Conservation (phyloP, 352 stramenopile genomes). For the Globisporangium carolinianum region DNA sequence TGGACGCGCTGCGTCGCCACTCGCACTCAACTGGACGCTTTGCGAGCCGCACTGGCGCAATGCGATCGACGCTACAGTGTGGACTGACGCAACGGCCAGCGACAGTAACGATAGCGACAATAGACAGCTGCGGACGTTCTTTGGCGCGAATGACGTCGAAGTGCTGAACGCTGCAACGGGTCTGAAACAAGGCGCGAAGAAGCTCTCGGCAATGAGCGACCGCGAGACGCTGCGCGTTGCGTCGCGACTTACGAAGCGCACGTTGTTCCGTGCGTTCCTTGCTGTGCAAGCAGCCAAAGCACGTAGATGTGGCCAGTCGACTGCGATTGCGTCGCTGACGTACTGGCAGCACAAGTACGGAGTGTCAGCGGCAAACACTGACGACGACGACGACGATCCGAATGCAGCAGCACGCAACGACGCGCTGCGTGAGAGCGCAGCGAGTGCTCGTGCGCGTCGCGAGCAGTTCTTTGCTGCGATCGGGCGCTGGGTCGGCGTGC, state of each 20-base stretch:
- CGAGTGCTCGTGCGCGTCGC: background rate
- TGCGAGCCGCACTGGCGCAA: constrained; percentile 32
- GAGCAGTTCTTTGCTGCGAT: constrained; percentile 13
- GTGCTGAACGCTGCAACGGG: constrained; percentile 49
- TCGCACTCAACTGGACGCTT: constrained; percentile 56
- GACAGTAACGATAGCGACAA: background rate
- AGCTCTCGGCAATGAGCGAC: constrained; percentile 40
- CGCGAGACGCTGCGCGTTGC: constrained; percentile 39
- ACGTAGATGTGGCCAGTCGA: background rate
- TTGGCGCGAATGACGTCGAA: constrained; percentile 34
- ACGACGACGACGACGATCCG: no score
- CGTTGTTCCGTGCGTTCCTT: constrained; percentile 45
- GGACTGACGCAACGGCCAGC: no score
- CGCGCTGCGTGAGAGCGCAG: background rate
- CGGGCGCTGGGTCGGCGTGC: constrained; percentile 27
- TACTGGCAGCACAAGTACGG: constrained; percentile 32
- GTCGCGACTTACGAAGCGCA: constrained; percentile 56
- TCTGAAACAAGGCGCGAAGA: constrained; percentile 72
- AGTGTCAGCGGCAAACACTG: constrained; percentile 14
- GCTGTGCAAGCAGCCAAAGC: background rate
- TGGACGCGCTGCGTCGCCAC: constrained; percentile 21
- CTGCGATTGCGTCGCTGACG: constrained; percentile 5
- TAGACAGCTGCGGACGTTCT: constrained; percentile 22
- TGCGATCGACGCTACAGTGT: no score
- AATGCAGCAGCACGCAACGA: background rate